Conservation (phyloP, 2,329 filamentous ascomycete species). For the Ophiostoma ips region DNA sequence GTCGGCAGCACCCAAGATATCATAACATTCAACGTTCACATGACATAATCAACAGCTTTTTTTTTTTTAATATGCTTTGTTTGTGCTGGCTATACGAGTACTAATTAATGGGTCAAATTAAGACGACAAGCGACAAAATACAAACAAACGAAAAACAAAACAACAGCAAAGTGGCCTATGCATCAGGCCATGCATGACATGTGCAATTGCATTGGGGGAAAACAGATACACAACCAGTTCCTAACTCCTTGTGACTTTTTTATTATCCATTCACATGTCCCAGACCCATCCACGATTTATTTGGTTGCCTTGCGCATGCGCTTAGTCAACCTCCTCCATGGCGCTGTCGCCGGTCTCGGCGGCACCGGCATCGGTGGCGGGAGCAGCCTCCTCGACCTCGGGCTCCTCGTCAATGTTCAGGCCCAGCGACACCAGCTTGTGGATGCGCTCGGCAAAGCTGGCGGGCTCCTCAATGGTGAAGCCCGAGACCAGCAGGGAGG, state of each 20-base stretch:
- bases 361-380: slow-evolving; percentile 42
- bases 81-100: too few species aligned
- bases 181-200: too few species aligned
- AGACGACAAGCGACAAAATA: too few species aligned
- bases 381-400: slow-evolving; percentile 24
- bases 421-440: slow-evolving; percentile 97
- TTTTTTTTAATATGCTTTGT: too few species aligned
- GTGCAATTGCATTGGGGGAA: too few species aligned
- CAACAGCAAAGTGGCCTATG: too few species aligned
- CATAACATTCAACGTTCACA: too few species aligned
- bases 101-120: too few species aligned
- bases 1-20: too few species aligned
- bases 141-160: too few species aligned
- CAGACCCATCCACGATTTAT: slow-evolving; percentile 17
- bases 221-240: slow-evolving; percentile 18
- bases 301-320: too few species aligned
- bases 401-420: slow-evolving; percentile 95
- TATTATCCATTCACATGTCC: slow-evolving; percentile 17
- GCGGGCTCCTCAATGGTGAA: slow-evolving; percentile 99
- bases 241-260: slow-evolving; percentile 29
- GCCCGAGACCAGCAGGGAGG: slow-evolving; percentile 91
- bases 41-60: too few species aligned
- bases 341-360: slow-evolving; percentile 69
- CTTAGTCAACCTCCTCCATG: slow-evolving; percentile 99
- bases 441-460: slow-evolving; percentile 95